Percentiles rank a stretch among this genome's conserved stretches.
Evolutionary conservation across 441 rosid genomes (phyloP).

Genomic region (Manihot esculenta): DNA sequence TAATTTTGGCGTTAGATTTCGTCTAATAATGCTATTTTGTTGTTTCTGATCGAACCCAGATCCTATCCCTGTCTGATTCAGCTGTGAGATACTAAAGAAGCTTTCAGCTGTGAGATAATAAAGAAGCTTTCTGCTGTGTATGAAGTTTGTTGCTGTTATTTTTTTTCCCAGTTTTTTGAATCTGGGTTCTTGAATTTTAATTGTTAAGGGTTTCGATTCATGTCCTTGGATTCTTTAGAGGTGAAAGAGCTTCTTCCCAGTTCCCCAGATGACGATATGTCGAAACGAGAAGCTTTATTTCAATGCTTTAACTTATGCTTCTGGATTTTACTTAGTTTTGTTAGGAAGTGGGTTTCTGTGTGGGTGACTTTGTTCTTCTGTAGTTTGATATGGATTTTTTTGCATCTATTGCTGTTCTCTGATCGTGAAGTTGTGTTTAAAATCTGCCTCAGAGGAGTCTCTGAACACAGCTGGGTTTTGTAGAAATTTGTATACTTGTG

Average conservation of each 20-base stretch:
- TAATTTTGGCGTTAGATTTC: neutral
- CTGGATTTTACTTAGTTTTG: constrained; percentile 19
- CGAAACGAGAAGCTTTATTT: constrained; percentile 13
- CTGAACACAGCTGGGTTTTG: constrained; percentile 14
- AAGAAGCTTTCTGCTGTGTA: too few species aligned
- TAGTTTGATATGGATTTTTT: constrained; percentile 22
- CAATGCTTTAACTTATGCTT: constrained; percentile 12
- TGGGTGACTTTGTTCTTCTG: constrained; percentile 18
- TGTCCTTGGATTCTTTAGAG: constrained; percentile 4
- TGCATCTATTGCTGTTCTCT: constrained; percentile 1
- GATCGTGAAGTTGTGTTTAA: constrained; percentile 24
- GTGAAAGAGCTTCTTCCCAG: neutral
- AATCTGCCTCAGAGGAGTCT: constrained; percentile 17
- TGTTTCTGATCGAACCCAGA: constrained; percentile 32
- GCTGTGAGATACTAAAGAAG: neutral
- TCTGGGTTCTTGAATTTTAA: too few species aligned
- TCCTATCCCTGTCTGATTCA: constrained; percentile 23
- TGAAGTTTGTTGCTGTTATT: constrained; percentile 10
- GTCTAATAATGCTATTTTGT: constrained; percentile 17
- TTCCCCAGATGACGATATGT: constrained; percentile 14
- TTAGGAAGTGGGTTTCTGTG: constrained; percentile 13
- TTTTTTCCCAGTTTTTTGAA: constrained; percentile 22
- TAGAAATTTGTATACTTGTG: constrained; percentile 21
- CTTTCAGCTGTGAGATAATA: constrained; percentile 1
- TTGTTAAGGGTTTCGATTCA: constrained; percentile 22